Percentiles rank a stretch among this genome's conserved stretches.
Evolutionary conservation across 352 stramenopile genomes (phyloP).

Genomic region (Phytophthora megakarya): DNA sequence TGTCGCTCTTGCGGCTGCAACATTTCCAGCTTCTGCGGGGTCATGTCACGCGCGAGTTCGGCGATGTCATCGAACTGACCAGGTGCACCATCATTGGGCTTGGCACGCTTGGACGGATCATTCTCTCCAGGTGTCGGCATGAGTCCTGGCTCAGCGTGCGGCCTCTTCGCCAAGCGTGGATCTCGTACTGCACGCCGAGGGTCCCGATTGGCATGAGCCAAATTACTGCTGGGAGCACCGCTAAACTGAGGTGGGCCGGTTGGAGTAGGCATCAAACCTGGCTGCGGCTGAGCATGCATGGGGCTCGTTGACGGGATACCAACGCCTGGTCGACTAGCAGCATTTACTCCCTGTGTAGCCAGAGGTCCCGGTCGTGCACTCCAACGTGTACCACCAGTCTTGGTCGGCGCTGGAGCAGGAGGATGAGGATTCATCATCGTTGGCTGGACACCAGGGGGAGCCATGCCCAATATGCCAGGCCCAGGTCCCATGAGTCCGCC

Average conservation of each 20-base stretch:
- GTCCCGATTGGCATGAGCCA: slow-evolving; percentile 48
- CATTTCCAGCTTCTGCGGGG: slow-evolving; percentile 80
- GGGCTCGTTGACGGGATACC: slow-evolving; percentile 30
- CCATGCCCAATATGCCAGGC: slow-evolving; percentile 56
- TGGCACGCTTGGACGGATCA: slow-evolving; percentile 36
- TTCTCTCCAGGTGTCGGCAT: slow-evolving; percentile 28
- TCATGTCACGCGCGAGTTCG: slow-evolving; percentile 81
- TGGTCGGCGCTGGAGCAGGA: slow-evolving; percentile 33
- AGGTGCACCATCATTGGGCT: slow-evolving; percentile 21
- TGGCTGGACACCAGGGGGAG: slow-evolving; percentile 28
- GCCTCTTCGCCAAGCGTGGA: slow-evolving; percentile 59
- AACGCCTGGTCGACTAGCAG: slow-evolving; percentile 27
- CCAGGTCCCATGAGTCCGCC: slow-evolving; percentile 37
- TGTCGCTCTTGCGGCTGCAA: slow-evolving; percentile 78
- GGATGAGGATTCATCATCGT: slow-evolving; percentile 35
- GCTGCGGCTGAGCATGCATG: slow-evolving; percentile 34
- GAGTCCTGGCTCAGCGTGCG: slow-evolving; percentile 27
- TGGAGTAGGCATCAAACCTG: slow-evolving; percentile 39
- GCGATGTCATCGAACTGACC: slow-evolving; percentile 67
- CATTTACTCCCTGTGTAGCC: slow-evolving; percentile 35
- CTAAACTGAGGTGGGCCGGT: slow-evolving; percentile 27
- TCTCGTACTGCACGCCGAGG: slow-evolving; percentile 59
- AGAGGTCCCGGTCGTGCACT: slow-evolving; percentile 65
- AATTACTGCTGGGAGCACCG: slow-evolving; percentile 32
- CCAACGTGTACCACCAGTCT: slow-evolving; percentile 64